phyloP scores from a whole-genome alignment of 2,329 filamentous ascomycete species.

The Echinosphaeria canescens region DNA sequence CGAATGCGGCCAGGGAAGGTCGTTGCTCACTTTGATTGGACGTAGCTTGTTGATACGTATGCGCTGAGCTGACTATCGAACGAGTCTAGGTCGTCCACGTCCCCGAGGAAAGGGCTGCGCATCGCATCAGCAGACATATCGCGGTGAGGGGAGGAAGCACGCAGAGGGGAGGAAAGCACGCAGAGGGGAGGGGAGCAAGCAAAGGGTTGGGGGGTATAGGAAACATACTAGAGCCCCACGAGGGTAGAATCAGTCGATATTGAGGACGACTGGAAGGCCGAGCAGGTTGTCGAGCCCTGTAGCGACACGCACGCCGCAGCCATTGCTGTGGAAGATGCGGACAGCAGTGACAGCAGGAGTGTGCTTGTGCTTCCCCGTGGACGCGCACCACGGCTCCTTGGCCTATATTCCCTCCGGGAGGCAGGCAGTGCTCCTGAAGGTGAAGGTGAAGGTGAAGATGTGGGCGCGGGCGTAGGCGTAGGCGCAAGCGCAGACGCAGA shows the following conservation, averaged over 20 bases:
- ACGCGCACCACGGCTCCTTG: too few species aligned
- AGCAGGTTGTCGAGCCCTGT: conserved; percentile 44
- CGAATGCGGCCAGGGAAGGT: not conserved
- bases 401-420: too few species aligned
- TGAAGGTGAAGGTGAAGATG: too few species aligned
- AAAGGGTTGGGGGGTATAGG: too few species aligned
- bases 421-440: too few species aligned
- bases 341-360: conserved; percentile 8
- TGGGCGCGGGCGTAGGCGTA: too few species aligned
- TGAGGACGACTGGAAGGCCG: conserved; percentile 50
- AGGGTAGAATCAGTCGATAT: conserved; percentile 40
- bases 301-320: conserved; percentile 39
- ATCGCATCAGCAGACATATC: not conserved
- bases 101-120: conserved; percentile 61
- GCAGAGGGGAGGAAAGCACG: too few species aligned
- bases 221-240: conserved; percentile 40
- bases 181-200: too few species aligned
- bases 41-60: conserved; percentile 57
- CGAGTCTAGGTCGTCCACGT: conserved; percentile 50
- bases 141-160: not conserved
- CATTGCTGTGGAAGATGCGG: conserved; percentile 14
- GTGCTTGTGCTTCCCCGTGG: conserved; percentile 2
- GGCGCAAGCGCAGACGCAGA: too few species aligned
- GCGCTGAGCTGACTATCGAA: conserved; percentile 58
- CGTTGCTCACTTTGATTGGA: conserved; percentile 56